phyloP scores from a whole-genome alignment of 352 stramenopile species.

The Globisporangium nagaii region DNA sequence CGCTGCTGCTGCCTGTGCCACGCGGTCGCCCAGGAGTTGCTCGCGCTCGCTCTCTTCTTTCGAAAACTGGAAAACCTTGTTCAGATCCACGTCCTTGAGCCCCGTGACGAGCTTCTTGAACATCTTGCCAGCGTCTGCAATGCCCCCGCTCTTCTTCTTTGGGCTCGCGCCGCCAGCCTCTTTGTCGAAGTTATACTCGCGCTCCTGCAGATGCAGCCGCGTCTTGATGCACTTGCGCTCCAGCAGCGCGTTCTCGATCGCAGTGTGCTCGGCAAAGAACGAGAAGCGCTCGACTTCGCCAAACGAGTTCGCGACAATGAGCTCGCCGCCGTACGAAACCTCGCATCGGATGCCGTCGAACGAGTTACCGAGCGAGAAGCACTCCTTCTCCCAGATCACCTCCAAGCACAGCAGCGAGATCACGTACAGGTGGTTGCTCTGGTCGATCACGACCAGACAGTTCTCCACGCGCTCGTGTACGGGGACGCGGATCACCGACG shows the following conservation, averaged over 20 bases:
- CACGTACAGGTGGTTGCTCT: constrained; percentile 62
- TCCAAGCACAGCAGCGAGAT: constrained; percentile 51
- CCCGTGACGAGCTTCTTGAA: constrained; percentile 74
- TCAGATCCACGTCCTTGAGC: constrained; percentile 51
- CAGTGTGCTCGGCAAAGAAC: constrained; percentile 43
- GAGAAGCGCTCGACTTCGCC: constrained; percentile 66
- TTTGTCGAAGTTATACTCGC: constrained; percentile 23
- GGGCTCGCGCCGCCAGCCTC: constrained; percentile 18
- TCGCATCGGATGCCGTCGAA: constrained; percentile 35
- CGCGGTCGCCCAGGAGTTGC: constrained; percentile 48
- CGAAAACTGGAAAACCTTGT: constrained; percentile 74
- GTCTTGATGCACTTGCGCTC: constrained; percentile 52
- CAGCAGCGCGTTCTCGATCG: constrained; percentile 53
- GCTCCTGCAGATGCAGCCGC: constrained; percentile 29
- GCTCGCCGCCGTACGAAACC: constrained; percentile 44
- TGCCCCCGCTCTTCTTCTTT: constrained; percentile 47
- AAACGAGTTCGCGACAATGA: constrained; percentile 54
- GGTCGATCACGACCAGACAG: constrained; percentile 58
- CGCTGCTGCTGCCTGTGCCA: constrained; percentile 2
- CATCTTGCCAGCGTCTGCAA: constrained; percentile 45
- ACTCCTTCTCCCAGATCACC: constrained; percentile 45
- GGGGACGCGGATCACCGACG: constrained; percentile 48
- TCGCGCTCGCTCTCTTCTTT: constrained; percentile 48
- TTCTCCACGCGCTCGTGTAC: constrained; percentile 51
- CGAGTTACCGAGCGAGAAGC: constrained; percentile 19